A percentile compares a stretch with the other conserved stretches of the same genome.
phyloP scores from a whole-genome alignment of 2,329 filamentous ascomycete species.

The Pestalotiopsis fici region DNA sequence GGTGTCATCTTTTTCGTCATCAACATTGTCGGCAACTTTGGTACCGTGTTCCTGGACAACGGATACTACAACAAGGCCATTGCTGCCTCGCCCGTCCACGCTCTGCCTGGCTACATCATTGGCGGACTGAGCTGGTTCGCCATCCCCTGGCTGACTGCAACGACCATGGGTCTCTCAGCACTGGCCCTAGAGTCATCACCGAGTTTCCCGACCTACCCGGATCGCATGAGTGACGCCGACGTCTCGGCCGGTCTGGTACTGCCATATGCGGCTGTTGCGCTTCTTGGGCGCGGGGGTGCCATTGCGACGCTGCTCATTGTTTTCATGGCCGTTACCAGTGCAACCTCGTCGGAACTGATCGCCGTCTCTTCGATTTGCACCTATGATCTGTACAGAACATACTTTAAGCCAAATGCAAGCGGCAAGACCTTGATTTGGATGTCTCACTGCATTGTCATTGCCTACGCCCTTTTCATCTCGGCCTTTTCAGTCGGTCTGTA shows the following conservation, averaged over 20 bases:
- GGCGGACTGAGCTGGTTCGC: conserved; percentile 90
- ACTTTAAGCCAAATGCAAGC: conserved; percentile 76
- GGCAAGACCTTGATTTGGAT: conserved; percentile 79
- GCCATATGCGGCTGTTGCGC: conserved; percentile 80
- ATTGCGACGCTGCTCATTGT: conserved; percentile 77
- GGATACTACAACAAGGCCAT: conserved; percentile 95
- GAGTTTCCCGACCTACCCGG: conserved; percentile 70
- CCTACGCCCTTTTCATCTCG: conserved; percentile 76
- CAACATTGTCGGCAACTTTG: conserved; percentile 84
- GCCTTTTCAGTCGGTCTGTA: conserved; percentile 74
- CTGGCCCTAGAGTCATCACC: conserved; percentile 77
- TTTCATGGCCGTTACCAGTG: conserved; percentile 88
- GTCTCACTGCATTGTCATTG: conserved; percentile 70
- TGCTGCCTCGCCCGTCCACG: conserved; percentile 80
- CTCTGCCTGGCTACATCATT: conserved; percentile 84
- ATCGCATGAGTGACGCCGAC: conserved; percentile 72
- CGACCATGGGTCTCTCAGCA: conserved; percentile 82
- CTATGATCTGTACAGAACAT: conserved; percentile 86
- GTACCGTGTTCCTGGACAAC: conserved; percentile 83
- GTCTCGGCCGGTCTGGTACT: conserved; percentile 83
- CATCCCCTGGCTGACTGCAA: conserved; percentile 87
- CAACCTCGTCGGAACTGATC: conserved; percentile 81
- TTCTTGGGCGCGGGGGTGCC: conserved; percentile 81
- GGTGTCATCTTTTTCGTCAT: conserved; percentile 91
- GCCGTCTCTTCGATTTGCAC: conserved; percentile 87